Percentiles rank a stretch among this genome's conserved stretches.
These are phyloP conservation scores for Ambrosia trifida DNA, from an alignment of 129 eudicot genomes.

Conservation along the genomic window DNA sequence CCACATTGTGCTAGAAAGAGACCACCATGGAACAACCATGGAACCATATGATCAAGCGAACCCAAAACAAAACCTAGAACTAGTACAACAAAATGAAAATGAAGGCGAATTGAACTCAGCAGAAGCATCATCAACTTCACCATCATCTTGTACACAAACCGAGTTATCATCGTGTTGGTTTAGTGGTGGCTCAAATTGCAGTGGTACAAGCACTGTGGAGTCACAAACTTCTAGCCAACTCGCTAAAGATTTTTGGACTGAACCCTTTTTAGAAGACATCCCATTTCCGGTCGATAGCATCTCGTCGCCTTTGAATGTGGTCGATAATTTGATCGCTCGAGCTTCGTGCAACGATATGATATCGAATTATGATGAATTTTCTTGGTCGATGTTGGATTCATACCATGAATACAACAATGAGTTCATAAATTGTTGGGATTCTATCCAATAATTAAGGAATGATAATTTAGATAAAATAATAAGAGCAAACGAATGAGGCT, in stretches of 20 bases:
- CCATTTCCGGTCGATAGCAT: constrained; percentile 10
- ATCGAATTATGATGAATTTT: constrained; percentile 1
- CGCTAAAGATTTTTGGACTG: constrained; percentile 19
- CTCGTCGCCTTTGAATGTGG: neutral
- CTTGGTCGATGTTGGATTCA: constrained; percentile 14
- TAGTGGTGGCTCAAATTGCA: no score
- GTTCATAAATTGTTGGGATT: neutral
- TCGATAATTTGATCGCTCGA: neutral
- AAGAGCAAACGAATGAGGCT: no score
- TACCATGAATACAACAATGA: neutral
- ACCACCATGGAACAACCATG: neutral
- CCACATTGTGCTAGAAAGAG: neutral
- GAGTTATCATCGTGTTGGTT: constrained; percentile 11
- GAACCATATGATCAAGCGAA: neutral
- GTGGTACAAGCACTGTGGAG: neutral
- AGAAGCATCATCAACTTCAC: neutral
- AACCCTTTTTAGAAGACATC: constrained; percentile 24
- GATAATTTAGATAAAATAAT: neutral
- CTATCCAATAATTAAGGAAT: neutral
- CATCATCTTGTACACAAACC: constrained; percentile 1
- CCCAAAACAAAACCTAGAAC: neutral
- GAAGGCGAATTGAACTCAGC: neutral
- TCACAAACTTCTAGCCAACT: neutral
- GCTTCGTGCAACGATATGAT: constrained; percentile 4
- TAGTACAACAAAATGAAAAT: neutral